Evolutionary conservation across 176 grass and related monocot genomes (phyloP).

Genomic region (Bonia amplexicaulis): DNA sequence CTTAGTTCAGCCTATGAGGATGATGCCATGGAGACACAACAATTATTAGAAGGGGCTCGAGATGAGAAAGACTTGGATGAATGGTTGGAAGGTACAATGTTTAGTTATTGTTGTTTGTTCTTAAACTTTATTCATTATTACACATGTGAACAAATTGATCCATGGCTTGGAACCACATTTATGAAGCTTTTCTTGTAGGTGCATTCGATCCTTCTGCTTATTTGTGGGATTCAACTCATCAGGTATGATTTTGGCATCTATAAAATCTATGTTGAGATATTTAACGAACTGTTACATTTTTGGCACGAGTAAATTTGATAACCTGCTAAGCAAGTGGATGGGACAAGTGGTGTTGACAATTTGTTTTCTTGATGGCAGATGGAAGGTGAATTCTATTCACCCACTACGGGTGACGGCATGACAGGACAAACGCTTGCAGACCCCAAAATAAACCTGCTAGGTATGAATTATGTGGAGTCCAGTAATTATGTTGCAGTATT

Average conservation of each 20-base stretch:
- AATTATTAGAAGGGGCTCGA: neutral
- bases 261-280: no score
- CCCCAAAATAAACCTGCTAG: no score
- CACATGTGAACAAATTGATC: neutral
- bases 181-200: neutral
- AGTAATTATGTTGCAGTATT: neutral
- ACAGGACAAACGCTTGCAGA: no score
- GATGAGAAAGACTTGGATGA: neutral
- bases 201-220: neutral
- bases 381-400: no score
- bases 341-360: no score
- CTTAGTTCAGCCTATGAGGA: neutral
- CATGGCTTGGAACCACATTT: neutral
- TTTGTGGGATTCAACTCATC: neutral
- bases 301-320: no score
- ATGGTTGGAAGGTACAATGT: neutral
- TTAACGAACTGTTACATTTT: no score
- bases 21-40: neutral
- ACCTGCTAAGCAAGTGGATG: no score
- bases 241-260: neutral
- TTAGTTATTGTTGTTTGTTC: neutral
- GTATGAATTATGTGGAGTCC: neutral
- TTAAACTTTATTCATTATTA: neutral
- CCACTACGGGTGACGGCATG: no score
- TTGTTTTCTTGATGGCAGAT: no score